Base-by-base conservation (phyloP, 2,329 filamentous ascomycete genomes). In the Seiridium cupressi region DNA sequence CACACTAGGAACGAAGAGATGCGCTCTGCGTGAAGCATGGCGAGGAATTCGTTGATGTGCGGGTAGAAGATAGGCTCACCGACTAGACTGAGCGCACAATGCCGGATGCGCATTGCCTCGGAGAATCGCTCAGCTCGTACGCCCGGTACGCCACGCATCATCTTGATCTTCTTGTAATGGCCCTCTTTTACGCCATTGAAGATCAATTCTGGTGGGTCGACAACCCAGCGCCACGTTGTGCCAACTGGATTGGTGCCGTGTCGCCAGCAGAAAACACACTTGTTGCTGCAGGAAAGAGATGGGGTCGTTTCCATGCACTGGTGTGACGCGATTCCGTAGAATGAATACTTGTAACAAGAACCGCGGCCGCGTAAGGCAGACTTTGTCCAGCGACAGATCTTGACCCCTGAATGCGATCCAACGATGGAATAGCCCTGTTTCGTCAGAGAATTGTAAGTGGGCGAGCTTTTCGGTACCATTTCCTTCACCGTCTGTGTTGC, bases 21-120 rank as follows among this genome's bases (percentile, higher is more conserved):
- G 67, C 87, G 89, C 73, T 96, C 91, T 10, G 75, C 79, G 77
- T 98, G 94, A 65, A 99, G 82, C 81, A 98, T 85, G 9, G 79
- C 83, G 1, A 96, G 81, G 70, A 98, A 93, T 71, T 93, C 90
- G 75, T 99, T 97, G 81, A 98, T 98, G 71, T 96, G 89, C 8
- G 95, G 95, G 74, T 98, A 98, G 79, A 98, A 98, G 68, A 97
- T 97, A n/a, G 94, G 94, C 75, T 99, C 94, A 66, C 95, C 94
- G 31, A 99, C 95, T 8, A 99, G 82, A 65, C 88, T 92, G 51
- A 99, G 80, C 0, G 95, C 95, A 73, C 94, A 99, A 76, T 99
- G 94, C 0, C 92, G 85, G 68, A 99, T 97, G 47, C 88, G 84
- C 89, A 97, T 92, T 0, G 93, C 94, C 78, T 98, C 95, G 5